Evolutionary conservation across 2,329 filamentous ascomycete species (phyloP), one percentile per base, ranked within the genome.

Genomic region (Corynespora cassiicola): DNA sequence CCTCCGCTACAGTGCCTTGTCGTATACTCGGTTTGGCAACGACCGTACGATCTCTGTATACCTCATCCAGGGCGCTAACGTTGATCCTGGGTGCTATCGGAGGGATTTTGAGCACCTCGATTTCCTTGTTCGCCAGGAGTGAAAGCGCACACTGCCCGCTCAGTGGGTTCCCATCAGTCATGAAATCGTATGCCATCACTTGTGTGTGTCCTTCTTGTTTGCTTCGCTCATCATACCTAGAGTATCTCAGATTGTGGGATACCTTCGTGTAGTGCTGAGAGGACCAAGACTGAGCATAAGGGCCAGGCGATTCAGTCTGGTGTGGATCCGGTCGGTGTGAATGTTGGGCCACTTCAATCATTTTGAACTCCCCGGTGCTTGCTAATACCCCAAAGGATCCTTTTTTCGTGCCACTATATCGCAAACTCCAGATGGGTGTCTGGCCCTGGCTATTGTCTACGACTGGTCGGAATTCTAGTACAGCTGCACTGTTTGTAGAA

Each of bases 111-210:
- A 76, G 51, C 6, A 81, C 64, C 22, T 74, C 72, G 4, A 84
- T 66, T 15, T 72, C 66, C 5, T 77, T 75, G 50, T 77, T 74
- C 4, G 76, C 74, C 32, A 76, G 69, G 4, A 85, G 62, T 2
- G 75, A 74, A 33, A 85, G 63, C 17, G 78, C 71, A 44, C 72
- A 75, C 26, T 80, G 75, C 25, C 76, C 75, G n/a, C 68, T 63
- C 8, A 62, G 50, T 4, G 70, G 68, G 10, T 66, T 66, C 22
- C 68, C 71, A 27, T 74, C 59, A 30, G 75, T 74, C 40, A 82
- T 71, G 61, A 82, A 85, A 50, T 85, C 82, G 50, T 84, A 85
- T 1, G 80, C 79, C 11, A 84, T 76, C 12, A 82, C 65, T 12
- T 76, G 71, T 18, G 73, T 63, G 11, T 73, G 72, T 23, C 76